Evolutionary conservation across 2,329 filamentous ascomycete species (phyloP), one percentile per base, ranked within the genome.

Genomic region (Botrytis tulipae): DNA sequence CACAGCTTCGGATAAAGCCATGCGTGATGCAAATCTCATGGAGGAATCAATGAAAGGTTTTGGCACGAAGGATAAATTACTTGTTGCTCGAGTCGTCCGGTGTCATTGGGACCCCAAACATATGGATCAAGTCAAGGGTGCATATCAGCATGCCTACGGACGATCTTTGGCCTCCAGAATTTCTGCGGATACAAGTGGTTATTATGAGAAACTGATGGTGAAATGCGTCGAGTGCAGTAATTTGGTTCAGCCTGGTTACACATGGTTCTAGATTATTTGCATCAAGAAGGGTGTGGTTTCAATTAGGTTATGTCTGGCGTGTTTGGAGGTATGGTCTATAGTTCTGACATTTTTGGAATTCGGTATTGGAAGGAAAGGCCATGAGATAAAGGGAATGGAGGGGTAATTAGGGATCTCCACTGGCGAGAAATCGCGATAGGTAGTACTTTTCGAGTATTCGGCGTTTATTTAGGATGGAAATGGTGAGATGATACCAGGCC

Each of bases 31-130:
- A 0, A 84, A 87, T 35, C 85, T 93, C 7, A 86, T 98, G n/a
- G 94, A 98, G 81, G 92, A 93, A 22, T 87, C 92, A 25, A 98
- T 98, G 95, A 87, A 89, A 1, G 96, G 95, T 0, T 79, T 92
- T 76, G 95, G 95, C 3, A 98, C 96, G 18, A 95, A 96, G 82
- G 95, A 99, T 76, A 85, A 90, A 46, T 85, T 95, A 14, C 87
- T 98, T 4, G 88, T 97, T 25, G 87, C 91, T 42, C 87, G 94
- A n/a, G 87, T 96, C 6, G 89, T 98, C 1, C 87, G 93, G 35
- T 86, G 89, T 67, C 95, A 98, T 82, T 98, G 95, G 95, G 90
- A 97, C 80, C 86, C 87, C 54, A 86, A 85, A 72, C 89, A 92
- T 77, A 86, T 97, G 85, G 88, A 90, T 69, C 91, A 93, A 77